Conservation (phyloP, 1,284 basidiomycete genomes). For the Neotropicomus parvogracilis region DNA sequence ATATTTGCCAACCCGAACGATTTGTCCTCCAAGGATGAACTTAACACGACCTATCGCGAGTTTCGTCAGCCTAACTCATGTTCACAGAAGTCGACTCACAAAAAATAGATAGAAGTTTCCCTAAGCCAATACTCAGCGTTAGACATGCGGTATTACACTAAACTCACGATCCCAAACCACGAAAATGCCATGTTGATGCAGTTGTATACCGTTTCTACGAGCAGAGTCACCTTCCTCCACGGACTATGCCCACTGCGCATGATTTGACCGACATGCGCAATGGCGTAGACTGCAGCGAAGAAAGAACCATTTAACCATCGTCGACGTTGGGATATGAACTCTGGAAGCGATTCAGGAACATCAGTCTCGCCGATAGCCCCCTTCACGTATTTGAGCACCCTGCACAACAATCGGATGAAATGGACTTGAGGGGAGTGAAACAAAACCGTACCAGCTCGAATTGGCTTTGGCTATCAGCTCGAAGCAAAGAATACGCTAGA, state of each 20-base stretch:
- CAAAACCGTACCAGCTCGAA: constrained; percentile 64
- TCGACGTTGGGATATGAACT: constrained; percentile 92
- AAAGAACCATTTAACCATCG: constrained; percentile 95
- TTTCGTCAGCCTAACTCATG: constrained; percentile 13
- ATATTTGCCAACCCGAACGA: constrained; percentile 71
- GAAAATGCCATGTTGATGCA: constrained; percentile 85
- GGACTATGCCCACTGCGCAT: constrained; percentile 81
- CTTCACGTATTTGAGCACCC: constrained; percentile 96
- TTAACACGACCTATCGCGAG: constrained; percentile 70
- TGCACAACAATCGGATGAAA: constrained; percentile 25
- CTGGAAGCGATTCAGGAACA: constrained; percentile 89
- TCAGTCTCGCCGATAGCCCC: constrained; percentile 95
- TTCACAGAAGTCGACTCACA: constrained; percentile 41
- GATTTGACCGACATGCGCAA: constrained; percentile 83
- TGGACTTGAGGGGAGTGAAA: neutral
- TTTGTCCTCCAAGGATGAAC: constrained; percentile 79
- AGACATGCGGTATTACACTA: neutral
- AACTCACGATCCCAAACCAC: constrained; percentile 86
- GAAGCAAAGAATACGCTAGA: constrained; percentile 87
- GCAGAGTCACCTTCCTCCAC: constrained; percentile 69
- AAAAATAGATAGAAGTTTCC: constrained; percentile 98
- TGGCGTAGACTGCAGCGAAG: constrained; percentile 87
- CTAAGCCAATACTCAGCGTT: constrained; percentile 34
- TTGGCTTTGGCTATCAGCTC: constrained; percentile 93
- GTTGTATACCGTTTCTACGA: constrained; percentile 85